Conservation (phyloP, 2,329 filamentous ascomycete genomes). For the Cordyceps cicadae region DNA sequence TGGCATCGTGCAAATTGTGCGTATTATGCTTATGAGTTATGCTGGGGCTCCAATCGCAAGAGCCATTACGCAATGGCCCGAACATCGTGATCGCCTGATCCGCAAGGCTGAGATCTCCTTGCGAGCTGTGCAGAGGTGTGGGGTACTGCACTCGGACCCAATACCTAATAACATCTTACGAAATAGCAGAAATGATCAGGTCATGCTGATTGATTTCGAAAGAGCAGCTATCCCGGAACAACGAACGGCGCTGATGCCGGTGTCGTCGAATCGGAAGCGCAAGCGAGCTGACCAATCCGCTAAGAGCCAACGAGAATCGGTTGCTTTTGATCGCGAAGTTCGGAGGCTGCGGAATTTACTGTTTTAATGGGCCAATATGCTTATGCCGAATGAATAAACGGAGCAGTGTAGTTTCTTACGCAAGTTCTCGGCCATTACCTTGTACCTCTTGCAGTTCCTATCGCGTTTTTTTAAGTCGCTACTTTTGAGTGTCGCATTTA, state of each 20-base stretch:
- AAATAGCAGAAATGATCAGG: not conserved
- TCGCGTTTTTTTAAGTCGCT: too few species aligned
- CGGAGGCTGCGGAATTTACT: not conserved
- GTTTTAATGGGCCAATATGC: too few species aligned
- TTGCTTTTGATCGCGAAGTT: not conserved
- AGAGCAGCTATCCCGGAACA: not conserved
- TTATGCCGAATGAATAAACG: too few species aligned
- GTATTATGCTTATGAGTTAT: too few species aligned
- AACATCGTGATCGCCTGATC: not conserved
- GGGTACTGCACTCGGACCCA: not conserved
- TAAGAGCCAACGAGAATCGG: not conserved
- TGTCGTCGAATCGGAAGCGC: not conserved
- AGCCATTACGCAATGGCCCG: not conserved
- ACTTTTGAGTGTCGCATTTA: too few species aligned
- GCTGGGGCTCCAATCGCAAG: too few species aligned
- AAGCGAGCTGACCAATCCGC: not conserved
- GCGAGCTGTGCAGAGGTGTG: not conserved
- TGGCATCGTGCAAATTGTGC: too few species aligned
- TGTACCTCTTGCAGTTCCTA: too few species aligned
- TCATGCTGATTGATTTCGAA: too few species aligned
- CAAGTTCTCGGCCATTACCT: too few species aligned
- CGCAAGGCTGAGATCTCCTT: not conserved
- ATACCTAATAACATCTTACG: not conserved
- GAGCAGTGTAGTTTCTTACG: too few species aligned
- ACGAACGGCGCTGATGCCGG: not conserved